phyloP scores from a whole-genome alignment of 768 basidiomycete genomes.

The Suillus hirtellus region DNA sequence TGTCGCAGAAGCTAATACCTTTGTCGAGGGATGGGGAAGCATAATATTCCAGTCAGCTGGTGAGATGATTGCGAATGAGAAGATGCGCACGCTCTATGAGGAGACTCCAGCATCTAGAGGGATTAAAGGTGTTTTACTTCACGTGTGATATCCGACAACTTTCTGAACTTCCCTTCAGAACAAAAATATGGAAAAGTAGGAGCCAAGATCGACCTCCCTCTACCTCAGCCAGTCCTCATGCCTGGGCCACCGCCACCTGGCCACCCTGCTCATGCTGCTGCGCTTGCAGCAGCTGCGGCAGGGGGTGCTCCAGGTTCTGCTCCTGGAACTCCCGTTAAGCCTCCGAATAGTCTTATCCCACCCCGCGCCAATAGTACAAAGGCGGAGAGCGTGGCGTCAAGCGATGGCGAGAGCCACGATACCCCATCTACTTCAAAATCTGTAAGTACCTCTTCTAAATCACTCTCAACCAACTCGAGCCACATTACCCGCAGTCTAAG shows the following conservation, averaged over 20 bases:
- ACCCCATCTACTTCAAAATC: slow-evolving; percentile 45
- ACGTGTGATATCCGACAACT: not conserved
- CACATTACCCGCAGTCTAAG: slow-evolving; percentile 40
- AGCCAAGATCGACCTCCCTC: slow-evolving; percentile 33
- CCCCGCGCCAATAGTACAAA: slow-evolving; percentile 34
- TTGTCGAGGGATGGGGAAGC: slow-evolving; percentile 91
- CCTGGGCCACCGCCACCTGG: slow-evolving; percentile 33
- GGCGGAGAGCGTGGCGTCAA: slow-evolving; percentile 46
- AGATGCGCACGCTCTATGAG: slow-evolving; percentile 75
- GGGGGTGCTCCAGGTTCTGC: slow-evolving; percentile 25
- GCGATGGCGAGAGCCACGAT: slow-evolving; percentile 52
- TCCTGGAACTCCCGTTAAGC: slow-evolving; percentile 36
- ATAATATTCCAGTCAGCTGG: slow-evolving; percentile 93
- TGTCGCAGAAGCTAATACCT: slow-evolving; percentile 91
- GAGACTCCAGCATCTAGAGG: slow-evolving; percentile 57
- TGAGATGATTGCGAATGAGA: slow-evolving; percentile 94
- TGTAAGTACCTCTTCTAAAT: slow-evolving; percentile 35
- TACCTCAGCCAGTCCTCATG: slow-evolving; percentile 23
- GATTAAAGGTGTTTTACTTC: slow-evolving; percentile 52
- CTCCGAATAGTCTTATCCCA: slow-evolving; percentile 46
- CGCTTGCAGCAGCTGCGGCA: slow-evolving; percentile 31
- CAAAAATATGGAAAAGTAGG: slow-evolving; percentile 50
- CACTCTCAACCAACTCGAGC: slow-evolving; percentile 11
- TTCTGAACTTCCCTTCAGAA: slow-evolving; percentile 36
- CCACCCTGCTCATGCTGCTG: slow-evolving; percentile 29